Evolutionary conservation across 805 yeast species (phyloP).

Genomic region (Candida yuanshanica): DNA sequence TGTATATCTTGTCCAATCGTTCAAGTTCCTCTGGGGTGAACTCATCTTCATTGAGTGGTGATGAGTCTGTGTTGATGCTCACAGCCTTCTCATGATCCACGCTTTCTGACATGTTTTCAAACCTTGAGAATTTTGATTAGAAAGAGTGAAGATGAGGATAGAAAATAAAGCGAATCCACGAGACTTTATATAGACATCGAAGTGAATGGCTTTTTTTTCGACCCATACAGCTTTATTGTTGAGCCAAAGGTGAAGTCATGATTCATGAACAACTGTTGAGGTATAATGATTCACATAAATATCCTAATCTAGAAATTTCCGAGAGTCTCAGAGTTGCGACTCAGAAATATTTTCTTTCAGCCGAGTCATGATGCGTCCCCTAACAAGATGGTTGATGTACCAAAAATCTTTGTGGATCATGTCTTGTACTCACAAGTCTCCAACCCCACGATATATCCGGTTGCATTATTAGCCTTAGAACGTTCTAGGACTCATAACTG

Average conservation of each 20-base stretch:
- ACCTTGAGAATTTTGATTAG: neutral
- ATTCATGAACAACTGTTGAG: no score
- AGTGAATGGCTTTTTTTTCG: neutral
- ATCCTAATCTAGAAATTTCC: constrained; percentile 5
- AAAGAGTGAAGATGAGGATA: neutral
- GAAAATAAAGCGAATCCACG: neutral
- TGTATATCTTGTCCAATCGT: constrained; percentile 47
- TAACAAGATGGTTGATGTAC: no score
- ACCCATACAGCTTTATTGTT: neutral
- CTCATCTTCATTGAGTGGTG: neutral
- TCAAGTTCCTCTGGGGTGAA: constrained; percentile 26
- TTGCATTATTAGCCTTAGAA: no score
- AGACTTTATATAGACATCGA: neutral
- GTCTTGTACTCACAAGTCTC: no score
- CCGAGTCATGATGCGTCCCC: no score
- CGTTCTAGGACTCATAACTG: no score
- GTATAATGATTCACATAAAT: constrained; percentile 6
- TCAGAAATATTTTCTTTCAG: no score
- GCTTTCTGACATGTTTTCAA: neutral
- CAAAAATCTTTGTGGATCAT: no score
- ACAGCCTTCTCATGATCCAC: neutral
- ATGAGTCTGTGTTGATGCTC: neutral
- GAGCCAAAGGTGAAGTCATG: no score
- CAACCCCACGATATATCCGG: no score
- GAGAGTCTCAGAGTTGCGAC: constrained; percentile 10